Conservation (phyloP, 306 rosid species). For the Prinsepia uniflora region DNA sequence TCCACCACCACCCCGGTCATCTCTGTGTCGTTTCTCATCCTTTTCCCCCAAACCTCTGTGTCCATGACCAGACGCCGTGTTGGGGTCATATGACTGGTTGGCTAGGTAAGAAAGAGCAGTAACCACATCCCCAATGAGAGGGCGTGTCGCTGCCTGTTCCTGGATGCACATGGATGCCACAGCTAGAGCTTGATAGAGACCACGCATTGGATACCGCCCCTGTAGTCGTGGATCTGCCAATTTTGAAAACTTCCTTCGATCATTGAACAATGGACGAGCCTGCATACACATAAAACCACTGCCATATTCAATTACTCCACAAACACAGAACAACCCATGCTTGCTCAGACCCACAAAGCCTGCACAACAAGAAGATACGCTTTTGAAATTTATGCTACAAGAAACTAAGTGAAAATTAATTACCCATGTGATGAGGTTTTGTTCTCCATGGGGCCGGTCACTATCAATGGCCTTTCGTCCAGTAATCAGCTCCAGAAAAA, state of each 20-base stretch:
- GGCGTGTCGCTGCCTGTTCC: slow-evolving; percentile 89
- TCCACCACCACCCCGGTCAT: slow-evolving; percentile 46
- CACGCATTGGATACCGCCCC: slow-evolving; percentile 85
- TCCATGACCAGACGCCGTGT: slow-evolving; percentile 42
- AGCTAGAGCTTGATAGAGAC: slow-evolving; percentile 85
- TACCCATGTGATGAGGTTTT: slow-evolving; percentile 90
- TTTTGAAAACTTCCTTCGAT: slow-evolving; percentile 74
- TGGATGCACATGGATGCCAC: slow-evolving; percentile 97
- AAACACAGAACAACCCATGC: slow-evolving; percentile 5
- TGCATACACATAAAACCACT: slow-evolving; percentile 34
- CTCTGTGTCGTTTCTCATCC: slow-evolving; percentile 63
- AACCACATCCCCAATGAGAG: slow-evolving; percentile 86
- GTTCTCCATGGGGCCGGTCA: slow-evolving; percentile 76
- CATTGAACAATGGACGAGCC: slow-evolving; percentile 87
- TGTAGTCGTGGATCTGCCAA: slow-evolving; percentile 76
- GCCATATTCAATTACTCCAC: slow-evolving; percentile 11
- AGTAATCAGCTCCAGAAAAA: slow-evolving; percentile 81
- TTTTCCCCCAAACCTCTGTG: slow-evolving; percentile 51
- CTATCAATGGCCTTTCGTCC: slow-evolving; percentile 86
- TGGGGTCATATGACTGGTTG: slow-evolving; percentile 71
- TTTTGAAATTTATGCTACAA: slow-evolving; percentile 12
- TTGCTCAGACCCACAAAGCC: slow-evolving; percentile 5
- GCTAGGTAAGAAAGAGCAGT: slow-evolving; percentile 87
- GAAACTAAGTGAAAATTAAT: slow-evolving; percentile 30
- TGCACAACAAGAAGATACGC: slow-evolving; percentile 5